These are phyloP conservation scores for Verticillium tricorpus DNA, from an alignment of 2,329 filamentous ascomycete species.

Conservation along the genomic window DNA sequence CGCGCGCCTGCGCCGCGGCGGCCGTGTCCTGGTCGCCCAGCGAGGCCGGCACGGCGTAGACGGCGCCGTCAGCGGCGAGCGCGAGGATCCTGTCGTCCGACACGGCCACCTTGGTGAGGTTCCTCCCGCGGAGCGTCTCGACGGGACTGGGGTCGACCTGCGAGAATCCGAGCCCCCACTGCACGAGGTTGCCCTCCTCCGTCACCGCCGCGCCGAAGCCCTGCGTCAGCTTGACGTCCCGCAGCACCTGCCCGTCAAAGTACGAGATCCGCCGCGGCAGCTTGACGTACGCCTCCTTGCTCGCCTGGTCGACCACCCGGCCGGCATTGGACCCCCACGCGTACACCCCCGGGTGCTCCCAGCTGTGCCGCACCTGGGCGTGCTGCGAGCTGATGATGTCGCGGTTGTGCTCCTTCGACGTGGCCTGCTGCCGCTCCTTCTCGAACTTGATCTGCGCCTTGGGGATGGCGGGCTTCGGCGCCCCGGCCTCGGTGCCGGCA, in stretches of 20 bases:
- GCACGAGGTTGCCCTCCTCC: slow-evolving; percentile 81
- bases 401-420: slow-evolving; percentile 66
- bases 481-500: slow-evolving; percentile 22
- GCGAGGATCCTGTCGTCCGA: slow-evolving; percentile 82
- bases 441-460: slow-evolving; percentile 64
- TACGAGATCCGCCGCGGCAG: slow-evolving; percentile 71
- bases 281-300: slow-evolving; percentile 73
- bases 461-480: slow-evolving; percentile 6
- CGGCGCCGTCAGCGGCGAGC: slow-evolving; percentile 66
- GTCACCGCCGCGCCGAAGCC: slow-evolving; percentile 82
- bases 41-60: slow-evolving; percentile 82
- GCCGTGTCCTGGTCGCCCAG: slow-evolving; percentile 65
- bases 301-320: slow-evolving; percentile 79
- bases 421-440: slow-evolving; percentile 51
- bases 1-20: slow-evolving; percentile 55
- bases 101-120: slow-evolving; percentile 70
- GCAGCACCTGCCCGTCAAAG: slow-evolving; percentile 79
- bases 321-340: slow-evolving; percentile 88
- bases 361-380: slow-evolving; percentile 79
- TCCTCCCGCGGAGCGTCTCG: slow-evolving; percentile 73
- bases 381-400: slow-evolving; percentile 81
- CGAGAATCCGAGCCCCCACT: slow-evolving; percentile 83
- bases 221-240: slow-evolving; percentile 81
- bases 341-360: slow-evolving; percentile 82
- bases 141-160: slow-evolving; percentile 58